Evolutionary conservation across 2,329 filamentous ascomycete species (phyloP).

Genomic region (Pseudogymnoascus sp.): DNA sequence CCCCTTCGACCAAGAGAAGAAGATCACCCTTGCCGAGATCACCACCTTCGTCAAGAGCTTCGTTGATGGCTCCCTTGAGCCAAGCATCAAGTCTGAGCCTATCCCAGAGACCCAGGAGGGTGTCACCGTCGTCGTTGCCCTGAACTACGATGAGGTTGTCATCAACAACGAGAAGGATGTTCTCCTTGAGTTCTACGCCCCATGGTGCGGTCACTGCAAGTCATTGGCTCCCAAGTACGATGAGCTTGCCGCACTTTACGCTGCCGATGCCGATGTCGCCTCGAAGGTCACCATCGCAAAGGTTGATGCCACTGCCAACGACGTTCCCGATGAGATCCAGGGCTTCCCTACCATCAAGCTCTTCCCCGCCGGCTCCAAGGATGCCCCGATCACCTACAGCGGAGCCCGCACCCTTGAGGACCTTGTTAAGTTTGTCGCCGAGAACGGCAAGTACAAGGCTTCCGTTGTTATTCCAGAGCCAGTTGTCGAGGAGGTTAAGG

Average conservation of each 20-base stretch:
- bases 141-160: conserved; percentile 88
- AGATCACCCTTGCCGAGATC: conserved; percentile 65
- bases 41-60: conserved; percentile 81
- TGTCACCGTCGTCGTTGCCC: conserved; percentile 82
- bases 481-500: conserved; percentile 44
- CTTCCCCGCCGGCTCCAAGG: conserved; percentile 85
- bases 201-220: conserved; percentile 99
- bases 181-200: conserved; percentile 95
- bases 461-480: conserved; percentile 54
- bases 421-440: conserved; percentile 83
- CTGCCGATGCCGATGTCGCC: conserved; percentile 67
- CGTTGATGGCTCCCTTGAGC: conserved; percentile 77
- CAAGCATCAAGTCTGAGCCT: conserved; percentile 97
- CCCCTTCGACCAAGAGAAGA: conserved; percentile 79
- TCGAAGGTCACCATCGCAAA: conserved; percentile 89
- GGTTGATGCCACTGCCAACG: conserved; percentile 93
- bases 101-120: conserved; percentile 91
- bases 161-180: conserved; percentile 95
- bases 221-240: conserved; percentile 95
- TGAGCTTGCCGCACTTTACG: conserved; percentile 73
- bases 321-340: conserved; percentile 92
- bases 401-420: conserved; percentile 88
- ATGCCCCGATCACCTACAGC: conserved; percentile 74
- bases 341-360: conserved; percentile 99
- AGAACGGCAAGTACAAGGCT: conserved; percentile 87